Evolutionary conservation across 2,329 filamentous ascomycete species (phyloP).

Genomic region (Microdochium trichocladiopsis): DNA sequence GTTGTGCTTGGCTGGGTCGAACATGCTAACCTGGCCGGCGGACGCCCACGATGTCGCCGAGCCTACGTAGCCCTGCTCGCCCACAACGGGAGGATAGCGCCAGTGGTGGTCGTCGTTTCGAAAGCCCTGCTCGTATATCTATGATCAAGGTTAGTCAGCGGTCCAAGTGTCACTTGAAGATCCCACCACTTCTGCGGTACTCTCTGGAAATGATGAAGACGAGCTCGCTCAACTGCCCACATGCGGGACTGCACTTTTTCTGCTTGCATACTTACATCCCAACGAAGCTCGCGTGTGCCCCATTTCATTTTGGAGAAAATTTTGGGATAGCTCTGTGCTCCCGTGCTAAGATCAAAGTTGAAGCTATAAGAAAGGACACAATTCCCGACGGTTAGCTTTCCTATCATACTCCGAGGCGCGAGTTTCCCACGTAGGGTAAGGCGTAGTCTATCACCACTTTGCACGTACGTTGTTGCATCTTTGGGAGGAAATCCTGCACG

Average conservation of each 20-base stretch:
- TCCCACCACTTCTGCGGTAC: too few species aligned
- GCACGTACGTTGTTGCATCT: background rate
- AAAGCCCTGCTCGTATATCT: slow-evolving; percentile 1
- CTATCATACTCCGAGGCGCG: too few species aligned
- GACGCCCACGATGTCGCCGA: background rate
- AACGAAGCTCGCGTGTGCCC: slow-evolving; percentile 3
- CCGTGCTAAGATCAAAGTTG: background rate
- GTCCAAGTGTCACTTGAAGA: too few species aligned
- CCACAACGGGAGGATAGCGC: background rate
- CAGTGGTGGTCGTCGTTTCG: background rate
- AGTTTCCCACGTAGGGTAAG: background rate
- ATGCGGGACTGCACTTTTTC: too few species aligned
- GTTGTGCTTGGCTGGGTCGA: background rate
- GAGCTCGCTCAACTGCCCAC: too few species aligned
- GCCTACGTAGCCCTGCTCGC: background rate
- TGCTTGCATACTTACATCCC: slow-evolving; percentile 2
- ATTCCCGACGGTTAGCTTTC: background rate
- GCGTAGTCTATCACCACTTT: background rate
- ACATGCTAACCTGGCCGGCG: background rate
- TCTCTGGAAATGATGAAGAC: background rate
- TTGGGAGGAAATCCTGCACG: background rate
- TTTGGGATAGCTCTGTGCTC: background rate
- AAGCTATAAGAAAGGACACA: background rate
- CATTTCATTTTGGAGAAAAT: slow-evolving; percentile 1
- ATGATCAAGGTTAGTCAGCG: background rate